Conservation (phyloP, 345 rosid species). For the Aethionema arabicum region DNA sequence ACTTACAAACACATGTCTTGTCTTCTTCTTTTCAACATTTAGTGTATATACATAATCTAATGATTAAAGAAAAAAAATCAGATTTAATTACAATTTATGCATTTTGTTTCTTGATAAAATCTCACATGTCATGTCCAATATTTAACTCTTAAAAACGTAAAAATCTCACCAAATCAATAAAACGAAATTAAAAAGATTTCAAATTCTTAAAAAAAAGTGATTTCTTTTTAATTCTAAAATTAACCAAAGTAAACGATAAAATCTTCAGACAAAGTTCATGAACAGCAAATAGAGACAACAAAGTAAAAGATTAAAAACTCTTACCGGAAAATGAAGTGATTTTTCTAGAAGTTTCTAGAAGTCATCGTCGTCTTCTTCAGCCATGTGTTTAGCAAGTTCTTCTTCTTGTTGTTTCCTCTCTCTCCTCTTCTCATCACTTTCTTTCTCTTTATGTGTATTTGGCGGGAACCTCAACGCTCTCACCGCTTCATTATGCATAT, state of each 20-base stretch:
- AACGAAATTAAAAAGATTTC: constrained; percentile 24
- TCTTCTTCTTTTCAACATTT: constrained; percentile 20
- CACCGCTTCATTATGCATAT: constrained; percentile 88
- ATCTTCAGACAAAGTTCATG: constrained; percentile 4
- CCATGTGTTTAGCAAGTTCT: constrained; percentile 89
- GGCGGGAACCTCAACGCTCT: constrained; percentile 79
- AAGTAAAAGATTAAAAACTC: constrained; percentile 6
- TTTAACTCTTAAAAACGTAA: not conserved
- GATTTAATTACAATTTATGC: not conserved
- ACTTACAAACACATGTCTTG: constrained; percentile 24
- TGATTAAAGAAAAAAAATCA: not conserved
- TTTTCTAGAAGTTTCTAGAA: constrained; percentile 36
- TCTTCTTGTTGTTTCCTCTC: constrained; percentile 88
- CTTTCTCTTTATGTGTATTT: constrained; percentile 84
- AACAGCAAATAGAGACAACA: not conserved
- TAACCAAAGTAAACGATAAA: constrained; percentile 4
- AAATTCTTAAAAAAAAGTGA: constrained; percentile 20
- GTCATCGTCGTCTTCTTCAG: constrained; percentile 88
- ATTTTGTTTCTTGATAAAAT: constrained; percentile 17
- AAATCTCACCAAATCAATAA: constrained; percentile 14
- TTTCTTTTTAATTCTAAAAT: constrained; percentile 13
- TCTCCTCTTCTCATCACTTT: constrained; percentile 85
- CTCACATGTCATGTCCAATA: constrained; percentile 24
- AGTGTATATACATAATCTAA: not conserved
- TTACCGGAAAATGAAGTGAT: not conserved